Evolutionary conservation across 73 alveolate genomes (phyloP), one percentile per base, ranked within the genome.

Genomic region (Effrenium voratum): DNA sequence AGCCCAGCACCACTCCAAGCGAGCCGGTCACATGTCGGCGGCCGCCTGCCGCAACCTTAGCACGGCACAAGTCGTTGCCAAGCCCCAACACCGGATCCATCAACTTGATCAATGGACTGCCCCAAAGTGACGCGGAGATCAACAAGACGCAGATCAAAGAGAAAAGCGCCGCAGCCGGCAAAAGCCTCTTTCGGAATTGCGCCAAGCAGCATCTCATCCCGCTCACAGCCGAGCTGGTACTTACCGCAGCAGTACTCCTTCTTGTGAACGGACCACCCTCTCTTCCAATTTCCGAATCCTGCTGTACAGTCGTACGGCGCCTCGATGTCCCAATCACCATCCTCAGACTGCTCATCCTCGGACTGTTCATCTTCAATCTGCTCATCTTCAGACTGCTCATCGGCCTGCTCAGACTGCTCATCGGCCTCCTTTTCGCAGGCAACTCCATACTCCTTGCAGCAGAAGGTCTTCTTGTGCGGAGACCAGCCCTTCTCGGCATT

Each of bases 201-300:
- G 26, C 10, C 77, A 22, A 63, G 40, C 77, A 63, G 40, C 40
- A 16, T 0, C n/a, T 28, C 28, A 79, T 15, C 44, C 45, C 5
- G 30, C 59, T 40, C 16, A 30, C 96, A 90, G 63, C 96, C 96
- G 38, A 90, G 85, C 43, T 68, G 8, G 86, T 90, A 90, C 52
- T 90, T 90, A 28, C 46, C 36, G 75, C 96, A 90, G 75, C 96
- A 90, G 73, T 38, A 90, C 45, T 41, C 73, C 73, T 90, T 66
- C 75, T 90, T 90, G 52, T 63, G 73, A 2, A 50, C 66, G 55
- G 96, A 90, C 96, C 96, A 90, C 10, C 86, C 96, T 12, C 36
- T 34, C 32, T 30, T 49, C 96, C 96, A 90, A 43, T 63, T 66
- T 28, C 24, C 75, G 43, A 5, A 90, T 15, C 96, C 96, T 15